These are phyloP conservation scores for Mortierella sp. DNA, from an alignment of 371 early-diverging fungal genomes.

Conservation along the genomic window DNA sequence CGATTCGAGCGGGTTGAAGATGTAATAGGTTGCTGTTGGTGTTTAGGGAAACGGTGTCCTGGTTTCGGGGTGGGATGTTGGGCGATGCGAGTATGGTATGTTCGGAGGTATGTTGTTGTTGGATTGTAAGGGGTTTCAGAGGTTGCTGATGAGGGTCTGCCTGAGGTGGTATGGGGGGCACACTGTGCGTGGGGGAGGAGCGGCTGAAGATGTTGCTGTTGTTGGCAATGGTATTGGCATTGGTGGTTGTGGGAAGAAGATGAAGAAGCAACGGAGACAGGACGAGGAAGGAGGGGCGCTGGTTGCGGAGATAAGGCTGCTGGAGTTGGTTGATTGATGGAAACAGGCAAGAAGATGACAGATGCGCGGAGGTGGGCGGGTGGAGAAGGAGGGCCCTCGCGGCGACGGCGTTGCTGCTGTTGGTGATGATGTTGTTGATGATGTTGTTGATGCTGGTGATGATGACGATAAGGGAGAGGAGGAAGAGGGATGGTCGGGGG, in stretches of 20 bases:
- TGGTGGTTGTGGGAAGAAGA: background rate
- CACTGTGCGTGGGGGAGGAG: background rate
- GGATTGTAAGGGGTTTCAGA: background rate
- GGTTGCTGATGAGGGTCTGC: too few species aligned
- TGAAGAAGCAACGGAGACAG: background rate
- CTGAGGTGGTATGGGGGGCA: background rate
- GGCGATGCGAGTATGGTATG: background rate
- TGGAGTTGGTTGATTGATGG: background rate
- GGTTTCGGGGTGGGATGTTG: background rate
- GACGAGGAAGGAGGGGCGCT: background rate
- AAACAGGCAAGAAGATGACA: too few species aligned
- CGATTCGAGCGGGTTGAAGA: too few species aligned
- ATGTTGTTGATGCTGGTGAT: background rate
- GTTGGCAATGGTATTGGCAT: background rate
- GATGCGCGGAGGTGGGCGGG: slow-evolving; percentile 10
- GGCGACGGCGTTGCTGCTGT: background rate
- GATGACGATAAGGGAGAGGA: background rate
- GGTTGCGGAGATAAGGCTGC: background rate
- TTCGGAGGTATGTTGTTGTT: background rate
- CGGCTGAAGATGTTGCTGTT: background rate
- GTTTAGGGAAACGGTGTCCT: background rate
- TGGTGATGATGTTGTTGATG: background rate
- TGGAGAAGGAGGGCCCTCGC: background rate
- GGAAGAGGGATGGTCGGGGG: background rate
- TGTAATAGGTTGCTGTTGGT: background rate